A percentile compares a stretch with the other conserved stretches of the same genome.
These are phyloP conservation scores for Cadophora luteo-olivacea DNA, from an alignment of 2,329 filamentous ascomycete species.

Conservation along the genomic window DNA sequence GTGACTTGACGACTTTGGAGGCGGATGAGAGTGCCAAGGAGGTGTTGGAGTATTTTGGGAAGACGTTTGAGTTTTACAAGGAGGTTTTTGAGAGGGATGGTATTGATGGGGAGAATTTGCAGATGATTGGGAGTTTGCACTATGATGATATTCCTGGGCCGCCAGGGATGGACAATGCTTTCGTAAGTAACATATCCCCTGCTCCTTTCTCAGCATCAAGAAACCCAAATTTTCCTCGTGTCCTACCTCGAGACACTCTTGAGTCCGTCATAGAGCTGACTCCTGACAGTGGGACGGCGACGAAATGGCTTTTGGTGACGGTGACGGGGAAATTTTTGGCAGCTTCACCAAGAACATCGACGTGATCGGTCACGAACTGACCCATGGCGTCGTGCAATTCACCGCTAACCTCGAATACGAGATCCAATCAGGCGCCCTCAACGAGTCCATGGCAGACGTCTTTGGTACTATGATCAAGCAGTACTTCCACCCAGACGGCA, in stretches of 20 bases:
- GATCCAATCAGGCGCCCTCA: constrained; percentile 60
- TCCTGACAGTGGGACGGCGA: constrained; percentile 51
- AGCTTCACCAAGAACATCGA: constrained; percentile 60
- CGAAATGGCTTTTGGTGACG: constrained; percentile 64
- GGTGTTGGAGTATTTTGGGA: constrained; percentile 57
- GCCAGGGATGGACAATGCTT: constrained; percentile 56
- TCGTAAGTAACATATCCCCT: constrained; percentile 35
- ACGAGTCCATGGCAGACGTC: constrained; percentile 62
- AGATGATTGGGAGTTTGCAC: constrained; percentile 60
- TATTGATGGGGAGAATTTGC: constrained; percentile 57
- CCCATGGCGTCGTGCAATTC: constrained; percentile 60
- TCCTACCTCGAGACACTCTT: too few relatives aligned
- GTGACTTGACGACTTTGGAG: neutral
- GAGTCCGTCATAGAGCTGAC: too few relatives aligned
- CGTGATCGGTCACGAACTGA: constrained; percentile 64
- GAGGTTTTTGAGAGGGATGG: constrained; percentile 57
- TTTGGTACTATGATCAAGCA: constrained; percentile 66
- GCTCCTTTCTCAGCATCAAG: neutral
- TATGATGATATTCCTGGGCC: constrained; percentile 54
- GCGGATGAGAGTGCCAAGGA: constrained; percentile 48
- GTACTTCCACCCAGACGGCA: constrained; percentile 52
- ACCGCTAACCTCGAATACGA: constrained; percentile 57
- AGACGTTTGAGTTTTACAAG: constrained; percentile 57
- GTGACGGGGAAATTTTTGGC: constrained; percentile 54
- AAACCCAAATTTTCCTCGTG: too few relatives aligned